Conservation (phyloP, 129 eudicot species). For the Erigeron canadensis region DNA sequence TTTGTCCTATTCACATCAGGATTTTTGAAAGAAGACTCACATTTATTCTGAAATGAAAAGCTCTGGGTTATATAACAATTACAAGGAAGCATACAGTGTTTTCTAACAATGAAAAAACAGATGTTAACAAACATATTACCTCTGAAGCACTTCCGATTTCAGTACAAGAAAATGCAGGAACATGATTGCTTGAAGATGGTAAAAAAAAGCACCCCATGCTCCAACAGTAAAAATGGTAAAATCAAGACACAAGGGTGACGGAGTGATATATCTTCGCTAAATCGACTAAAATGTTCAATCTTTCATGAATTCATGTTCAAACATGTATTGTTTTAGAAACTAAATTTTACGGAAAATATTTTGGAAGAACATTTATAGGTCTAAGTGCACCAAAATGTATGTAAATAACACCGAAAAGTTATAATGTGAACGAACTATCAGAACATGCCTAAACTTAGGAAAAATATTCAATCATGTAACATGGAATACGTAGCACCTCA, state of each 20-base stretch:
- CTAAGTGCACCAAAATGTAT: too few species aligned
- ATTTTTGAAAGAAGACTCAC: constrained; percentile 23
- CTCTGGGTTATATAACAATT: background rate
- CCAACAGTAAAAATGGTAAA: constrained; percentile 22
- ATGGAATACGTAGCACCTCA: too few species aligned
- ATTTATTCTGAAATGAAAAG: constrained; percentile 42
- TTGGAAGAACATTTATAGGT: background rate
- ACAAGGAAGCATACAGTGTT: background rate
- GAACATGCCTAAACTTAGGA: too few species aligned
- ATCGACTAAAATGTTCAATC: background rate
- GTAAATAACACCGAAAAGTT: too few species aligned
- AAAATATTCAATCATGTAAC: too few species aligned
- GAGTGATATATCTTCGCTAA: background rate
- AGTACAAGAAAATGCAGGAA: constrained; percentile 73
- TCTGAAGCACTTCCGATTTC: constrained; percentile 35
- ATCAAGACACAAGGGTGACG: constrained; percentile 16
- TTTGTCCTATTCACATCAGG: constrained; percentile 47
- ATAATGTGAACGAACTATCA: too few species aligned
- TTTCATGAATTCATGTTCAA: background rate
- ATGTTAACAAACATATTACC: constrained; percentile 35
- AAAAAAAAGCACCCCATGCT: constrained; percentile 96
- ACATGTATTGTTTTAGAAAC: background rate
- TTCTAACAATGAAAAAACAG: background rate
- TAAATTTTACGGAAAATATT: background rate
- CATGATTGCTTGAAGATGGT: constrained; percentile 50